A percentile compares a stretch with the other conserved stretches of the same genome.
Conservation (phyloP, 2,329 filamentous ascomycete species). For the Ceratocystis huliohia region DNA sequence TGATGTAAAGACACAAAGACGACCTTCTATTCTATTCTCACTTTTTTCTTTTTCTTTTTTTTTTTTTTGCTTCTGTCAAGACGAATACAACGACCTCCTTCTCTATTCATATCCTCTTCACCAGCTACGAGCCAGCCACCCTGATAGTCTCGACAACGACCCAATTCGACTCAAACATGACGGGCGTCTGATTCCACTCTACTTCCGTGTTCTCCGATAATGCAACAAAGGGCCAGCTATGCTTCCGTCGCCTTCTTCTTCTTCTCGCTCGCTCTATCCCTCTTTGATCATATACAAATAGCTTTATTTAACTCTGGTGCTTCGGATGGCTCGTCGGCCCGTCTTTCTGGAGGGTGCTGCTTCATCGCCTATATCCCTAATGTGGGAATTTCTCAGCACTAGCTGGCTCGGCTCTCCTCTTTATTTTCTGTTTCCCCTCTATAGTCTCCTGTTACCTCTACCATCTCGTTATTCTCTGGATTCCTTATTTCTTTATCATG, state of each 20-base stretch:
- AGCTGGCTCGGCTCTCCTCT: neutral
- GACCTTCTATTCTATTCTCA: neutral
- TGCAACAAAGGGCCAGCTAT: slow-evolving; percentile 19
- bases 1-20: slow-evolving; percentile 54
- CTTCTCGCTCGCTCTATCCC: slow-evolving; percentile 7
- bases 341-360: neutral
- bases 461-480: neutral
- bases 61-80: slow-evolving; percentile 6
- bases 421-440: neutral
- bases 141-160: neutral
- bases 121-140: neutral
- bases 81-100: slow-evolving; percentile 6
- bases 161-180: neutral
- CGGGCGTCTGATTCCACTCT: slow-evolving; percentile 21
- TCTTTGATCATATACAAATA: slow-evolving; percentile 8
- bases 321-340: neutral
- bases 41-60: neutral
- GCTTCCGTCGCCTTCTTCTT: slow-evolving; percentile 6
- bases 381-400: neutral
- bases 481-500: slow-evolving; percentile 14
- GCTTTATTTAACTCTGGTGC: slow-evolving; percentile 9
- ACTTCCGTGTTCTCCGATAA: slow-evolving; percentile 14
- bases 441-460: slow-evolving; percentile 1
- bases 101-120: neutral
- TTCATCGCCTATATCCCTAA: neutral